Evolutionary conservation across 768 basidiomycete species (phyloP).

Genomic region (Boletus sp.): DNA sequence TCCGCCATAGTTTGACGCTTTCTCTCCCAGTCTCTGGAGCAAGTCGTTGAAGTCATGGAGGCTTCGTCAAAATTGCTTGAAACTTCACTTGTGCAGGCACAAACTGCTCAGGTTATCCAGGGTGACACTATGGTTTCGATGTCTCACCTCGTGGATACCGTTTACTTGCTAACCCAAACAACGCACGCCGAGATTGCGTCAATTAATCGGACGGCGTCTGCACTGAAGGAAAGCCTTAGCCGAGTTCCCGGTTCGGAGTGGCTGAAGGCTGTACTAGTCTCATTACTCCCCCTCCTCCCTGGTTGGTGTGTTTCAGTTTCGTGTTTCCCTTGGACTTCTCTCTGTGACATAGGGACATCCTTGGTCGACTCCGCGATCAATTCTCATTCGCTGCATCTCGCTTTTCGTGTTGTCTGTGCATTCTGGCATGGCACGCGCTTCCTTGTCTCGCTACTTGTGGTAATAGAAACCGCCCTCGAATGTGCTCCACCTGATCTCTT

Average conservation of each 20-base stretch:
- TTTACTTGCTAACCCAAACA: conserved; percentile 38
- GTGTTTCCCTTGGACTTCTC: not conserved
- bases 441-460: conserved; percentile 40
- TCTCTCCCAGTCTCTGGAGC: conserved; percentile 17
- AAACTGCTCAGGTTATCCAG: conserved; percentile 36
- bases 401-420: conserved; percentile 22
- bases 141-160: conserved; percentile 31
- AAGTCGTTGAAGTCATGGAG: conserved; percentile 13
- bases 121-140: conserved; percentile 35
- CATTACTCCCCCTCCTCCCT: conserved; percentile 18
- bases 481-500: conserved; percentile 5
- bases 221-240: conserved; percentile 27
- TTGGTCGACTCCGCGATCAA: conserved; percentile 12
- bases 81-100: conserved; percentile 29
- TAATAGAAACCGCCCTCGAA: conserved; percentile 23
- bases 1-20: conserved; percentile 16
- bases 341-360: conserved; percentile 9
- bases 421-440: conserved; percentile 33
- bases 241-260: conserved; percentile 18
- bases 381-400: conserved; percentile 28
- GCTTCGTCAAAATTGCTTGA: conserved; percentile 31
- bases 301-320: conserved; percentile 18
- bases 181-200: conserved; percentile 43
- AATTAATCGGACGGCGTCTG: conserved; percentile 43
- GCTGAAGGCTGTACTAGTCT: conserved; percentile 15